phyloP scores from a whole-genome alignment of 108 stramenopile species.

The Conticribra guillardii region DNA sequence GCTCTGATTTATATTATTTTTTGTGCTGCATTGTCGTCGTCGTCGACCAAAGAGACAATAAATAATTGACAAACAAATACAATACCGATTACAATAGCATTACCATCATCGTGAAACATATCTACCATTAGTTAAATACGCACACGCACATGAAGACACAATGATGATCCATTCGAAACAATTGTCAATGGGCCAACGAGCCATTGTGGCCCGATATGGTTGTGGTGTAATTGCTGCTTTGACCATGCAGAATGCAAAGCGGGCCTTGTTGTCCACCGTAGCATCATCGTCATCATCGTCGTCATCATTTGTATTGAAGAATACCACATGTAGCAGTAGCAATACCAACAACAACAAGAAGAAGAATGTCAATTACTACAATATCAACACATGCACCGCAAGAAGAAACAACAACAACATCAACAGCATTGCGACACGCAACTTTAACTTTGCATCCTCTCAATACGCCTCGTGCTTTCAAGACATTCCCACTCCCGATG shows the following conservation, averaged over 20 bases:
- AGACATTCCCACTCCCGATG: conserved; percentile 63
- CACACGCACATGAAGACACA: too few species aligned
- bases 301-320: neutral
- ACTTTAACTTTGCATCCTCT: conserved; percentile 80
- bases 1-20: too few species aligned
- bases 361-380: too few species aligned
- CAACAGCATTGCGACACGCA: neutral
- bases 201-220: neutral
- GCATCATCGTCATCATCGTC: neutral
- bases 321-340: too few species aligned
- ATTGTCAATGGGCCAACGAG: neutral
- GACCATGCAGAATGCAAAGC: too few species aligned
- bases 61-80: too few species aligned
- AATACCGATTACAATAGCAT: neutral
- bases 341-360: too few species aligned
- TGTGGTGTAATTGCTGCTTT: too few species aligned
- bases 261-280: neutral
- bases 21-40: too few species aligned
- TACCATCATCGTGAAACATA: neutral
- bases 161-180: neutral
- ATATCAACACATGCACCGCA: too few species aligned
- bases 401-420: neutral
- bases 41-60: too few species aligned
- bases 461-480: conserved; percentile 71
- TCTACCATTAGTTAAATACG: neutral